Percentiles rank a stretch among this genome's conserved stretches.
Conservation (phyloP, 148 eudicot genomes). For the Rhododendron griersonianum region DNA sequence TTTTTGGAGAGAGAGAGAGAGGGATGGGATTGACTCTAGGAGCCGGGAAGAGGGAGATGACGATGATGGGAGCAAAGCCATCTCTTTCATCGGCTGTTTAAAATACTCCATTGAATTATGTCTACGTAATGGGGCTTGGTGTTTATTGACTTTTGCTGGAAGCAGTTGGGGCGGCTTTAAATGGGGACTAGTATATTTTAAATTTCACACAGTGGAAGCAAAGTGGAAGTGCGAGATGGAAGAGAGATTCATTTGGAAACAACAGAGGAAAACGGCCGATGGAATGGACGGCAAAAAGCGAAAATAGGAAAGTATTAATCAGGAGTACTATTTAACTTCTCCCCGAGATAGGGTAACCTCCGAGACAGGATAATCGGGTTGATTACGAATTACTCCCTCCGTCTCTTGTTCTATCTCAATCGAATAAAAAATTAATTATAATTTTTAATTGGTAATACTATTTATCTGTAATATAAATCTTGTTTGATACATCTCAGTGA, state of each 20-base stretch:
- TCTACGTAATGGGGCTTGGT: neutral
- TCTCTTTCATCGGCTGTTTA: neutral
- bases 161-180: conserved; percentile 1
- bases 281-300: no score
- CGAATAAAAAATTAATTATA: no score
- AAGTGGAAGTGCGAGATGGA: neutral
- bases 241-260: neutral
- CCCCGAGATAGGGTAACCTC: no score
- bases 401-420: no score
- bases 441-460: no score
- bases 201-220: no score
- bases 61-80: conserved; percentile 3
- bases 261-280: neutral
- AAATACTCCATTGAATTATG: neutral
- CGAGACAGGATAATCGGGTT: no score
- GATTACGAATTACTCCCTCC: no score
- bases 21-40: neutral
- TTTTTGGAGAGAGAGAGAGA: neutral
- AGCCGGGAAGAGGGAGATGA: neutral
- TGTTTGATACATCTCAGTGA: no score
- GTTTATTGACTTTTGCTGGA: conserved; percentile 4
- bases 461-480: no score
- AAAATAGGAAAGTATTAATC: no score
- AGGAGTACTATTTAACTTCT: no score
- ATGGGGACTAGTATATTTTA: neutral